Evolutionary conservation across 129 eudicot species (phyloP).

Genomic region (Glebionis coronaria): DNA sequence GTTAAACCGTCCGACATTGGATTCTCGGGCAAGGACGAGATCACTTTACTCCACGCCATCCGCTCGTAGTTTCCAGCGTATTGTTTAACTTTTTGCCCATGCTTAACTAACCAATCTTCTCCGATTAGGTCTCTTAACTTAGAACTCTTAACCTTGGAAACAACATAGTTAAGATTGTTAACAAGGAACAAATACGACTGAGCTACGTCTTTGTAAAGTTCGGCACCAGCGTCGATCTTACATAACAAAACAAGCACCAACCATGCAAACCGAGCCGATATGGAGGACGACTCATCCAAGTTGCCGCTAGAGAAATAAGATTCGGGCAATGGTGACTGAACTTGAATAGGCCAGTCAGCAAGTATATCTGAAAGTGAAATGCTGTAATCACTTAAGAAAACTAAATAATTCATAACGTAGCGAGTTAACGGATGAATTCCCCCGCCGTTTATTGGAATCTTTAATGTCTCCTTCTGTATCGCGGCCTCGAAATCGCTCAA

Average conservation of each 20-base stretch:
- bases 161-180: conserved; percentile 84
- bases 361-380: conserved; percentile 51
- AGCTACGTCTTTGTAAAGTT: conserved; percentile 61
- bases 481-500: conserved; percentile 68
- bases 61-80: conserved; percentile 65
- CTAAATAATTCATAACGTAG: conserved; percentile 84
- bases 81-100: conserved; percentile 50
- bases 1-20: conserved; percentile 43
- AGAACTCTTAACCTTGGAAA: conserved; percentile 55
- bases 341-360: conserved; percentile 49
- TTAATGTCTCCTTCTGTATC: conserved; percentile 63
- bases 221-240: conserved; percentile 73
- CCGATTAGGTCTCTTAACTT: conserved; percentile 52
- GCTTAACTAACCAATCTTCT: conserved; percentile 61
- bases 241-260: conserved; percentile 68
- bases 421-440: conserved; percentile 80
- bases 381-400: conserved; percentile 59
- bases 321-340: conserved; percentile 61
- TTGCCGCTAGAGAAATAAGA: conserved; percentile 46
- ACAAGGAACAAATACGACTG: conserved; percentile 72
- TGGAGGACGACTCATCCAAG: conserved; percentile 36
- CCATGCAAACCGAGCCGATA: conserved; percentile 65
- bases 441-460: conserved; percentile 53
- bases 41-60: conserved; percentile 71
- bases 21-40: conserved; percentile 54